A percentile compares a stretch with the other conserved stretches of the same genome.
Conservation (phyloP, 257 asterid species). For the Solanum sitiens region DNA sequence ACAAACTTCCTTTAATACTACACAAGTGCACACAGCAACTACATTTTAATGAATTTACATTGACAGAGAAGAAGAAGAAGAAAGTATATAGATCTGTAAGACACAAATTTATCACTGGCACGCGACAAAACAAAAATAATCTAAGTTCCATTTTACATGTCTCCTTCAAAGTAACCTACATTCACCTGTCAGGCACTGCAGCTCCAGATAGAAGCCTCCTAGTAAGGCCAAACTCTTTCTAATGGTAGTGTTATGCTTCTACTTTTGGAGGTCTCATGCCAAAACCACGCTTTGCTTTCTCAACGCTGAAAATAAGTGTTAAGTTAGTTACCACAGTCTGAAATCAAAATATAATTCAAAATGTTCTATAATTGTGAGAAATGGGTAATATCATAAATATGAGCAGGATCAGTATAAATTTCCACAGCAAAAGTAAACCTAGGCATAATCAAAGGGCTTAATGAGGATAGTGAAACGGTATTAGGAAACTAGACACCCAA, state of each 20-base stretch:
- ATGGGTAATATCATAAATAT: neutral
- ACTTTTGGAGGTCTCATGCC: constrained; percentile 68
- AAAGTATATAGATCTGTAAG: neutral
- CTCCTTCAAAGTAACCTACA: neutral
- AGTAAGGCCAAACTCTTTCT: neutral
- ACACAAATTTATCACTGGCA: neutral
- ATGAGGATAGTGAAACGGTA: neutral
- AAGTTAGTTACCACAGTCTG: constrained; percentile 12
- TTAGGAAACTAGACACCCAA: neutral
- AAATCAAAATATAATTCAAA: neutral
- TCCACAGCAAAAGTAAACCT: neutral
- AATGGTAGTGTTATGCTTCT: constrained; percentile 17
- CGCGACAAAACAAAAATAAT: neutral
- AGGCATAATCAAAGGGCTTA: neutral
- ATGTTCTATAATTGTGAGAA: neutral
- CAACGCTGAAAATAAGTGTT: constrained; percentile 41
- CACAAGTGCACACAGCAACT: neutral
- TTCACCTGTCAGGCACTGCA: neutral
- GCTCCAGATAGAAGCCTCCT: neutral
- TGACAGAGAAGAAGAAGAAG: neutral
- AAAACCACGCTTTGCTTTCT: constrained; percentile 67
- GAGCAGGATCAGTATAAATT: neutral
- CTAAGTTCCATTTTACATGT: neutral
- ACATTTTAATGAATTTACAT: neutral
- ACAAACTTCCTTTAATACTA: neutral